phyloP scores from a whole-genome alignment of 192 early-diverging fungal species.

The Gryganskiella cystojenkinii region DNA sequence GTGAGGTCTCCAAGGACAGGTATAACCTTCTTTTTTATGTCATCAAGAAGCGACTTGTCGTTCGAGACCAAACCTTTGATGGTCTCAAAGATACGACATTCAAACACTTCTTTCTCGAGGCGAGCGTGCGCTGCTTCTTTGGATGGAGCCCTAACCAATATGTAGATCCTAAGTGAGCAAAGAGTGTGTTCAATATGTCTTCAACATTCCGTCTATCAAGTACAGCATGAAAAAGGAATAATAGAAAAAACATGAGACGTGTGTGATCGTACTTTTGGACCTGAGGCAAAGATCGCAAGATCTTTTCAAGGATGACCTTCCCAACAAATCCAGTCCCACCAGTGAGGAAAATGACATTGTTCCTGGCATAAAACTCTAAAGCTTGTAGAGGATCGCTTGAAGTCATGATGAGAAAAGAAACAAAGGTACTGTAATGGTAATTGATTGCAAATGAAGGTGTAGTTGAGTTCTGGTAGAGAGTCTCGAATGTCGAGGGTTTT shows the following conservation, averaged over 20 bases:
- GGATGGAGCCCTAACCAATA: neutral
- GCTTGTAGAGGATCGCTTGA: no score
- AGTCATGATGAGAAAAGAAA: no score
- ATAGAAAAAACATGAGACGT: no score
- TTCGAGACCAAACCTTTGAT: neutral
- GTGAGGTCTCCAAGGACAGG: conserved; percentile 3
- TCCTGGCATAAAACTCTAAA: conserved; percentile 4
- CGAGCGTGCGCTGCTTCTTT: neutral
- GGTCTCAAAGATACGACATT: conserved; percentile 3
- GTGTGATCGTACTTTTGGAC: conserved; percentile 1
- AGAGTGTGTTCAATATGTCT: no score
- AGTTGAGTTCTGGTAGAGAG: no score
- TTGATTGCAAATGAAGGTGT: no score
- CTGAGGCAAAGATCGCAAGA: conserved; percentile 6
- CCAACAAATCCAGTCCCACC: conserved; percentile 9
- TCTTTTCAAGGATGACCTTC: conserved; percentile 6
- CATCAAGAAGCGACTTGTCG: neutral
- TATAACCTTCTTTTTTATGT: neutral
- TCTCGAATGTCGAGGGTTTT: no score
- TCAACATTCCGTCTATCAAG: no score
- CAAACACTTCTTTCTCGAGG: conserved; percentile 1
- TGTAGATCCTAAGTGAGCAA: conserved; percentile 4
- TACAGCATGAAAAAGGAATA: no score
- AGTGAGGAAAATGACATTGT: conserved; percentile 12
- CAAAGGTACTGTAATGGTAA: no score